Evolutionary conservation across 2,329 filamentous ascomycete species (phyloP).

Genomic region (Nothomitra cinnamomea): DNA sequence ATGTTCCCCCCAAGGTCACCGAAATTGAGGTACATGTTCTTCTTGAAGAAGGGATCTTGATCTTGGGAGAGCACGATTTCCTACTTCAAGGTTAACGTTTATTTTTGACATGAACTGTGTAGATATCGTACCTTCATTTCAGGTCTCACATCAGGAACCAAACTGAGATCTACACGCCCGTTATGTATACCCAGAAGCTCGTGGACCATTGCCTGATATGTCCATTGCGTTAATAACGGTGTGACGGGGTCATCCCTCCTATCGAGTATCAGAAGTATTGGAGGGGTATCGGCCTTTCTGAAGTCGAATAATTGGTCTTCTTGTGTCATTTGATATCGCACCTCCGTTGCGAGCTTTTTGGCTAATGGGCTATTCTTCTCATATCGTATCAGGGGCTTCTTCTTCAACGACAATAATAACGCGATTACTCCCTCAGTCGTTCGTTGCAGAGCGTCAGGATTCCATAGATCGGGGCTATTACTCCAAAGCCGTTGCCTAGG

Average conservation of each 20-base stretch:
- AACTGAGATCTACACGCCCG: conserved; percentile 76
- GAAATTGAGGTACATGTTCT: conserved; percentile 98
- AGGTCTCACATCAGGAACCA: conserved; percentile 66
- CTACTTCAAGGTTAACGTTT: conserved; percentile 12
- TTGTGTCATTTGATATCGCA: conserved; percentile 83
- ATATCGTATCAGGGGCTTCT: conserved; percentile 88
- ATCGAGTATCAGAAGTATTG: conserved; percentile 79
- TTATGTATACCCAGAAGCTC: conserved; percentile 88
- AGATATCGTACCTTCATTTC: conserved; percentile 47
- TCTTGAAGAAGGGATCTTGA: conserved; percentile 96
- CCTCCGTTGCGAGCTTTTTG: conserved; percentile 84
- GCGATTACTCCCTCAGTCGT: conserved; percentile 78
- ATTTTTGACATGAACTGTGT: background rate
- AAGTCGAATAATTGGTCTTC: conserved; percentile 97
- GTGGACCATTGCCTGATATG: conserved; percentile 99
- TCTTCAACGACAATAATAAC: conserved; percentile 75
- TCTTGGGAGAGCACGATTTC: conserved; percentile 94
- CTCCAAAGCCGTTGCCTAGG: conserved; percentile 69
- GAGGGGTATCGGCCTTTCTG: conserved; percentile 81
- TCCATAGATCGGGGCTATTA: conserved; percentile 70
- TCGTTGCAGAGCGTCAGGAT: conserved; percentile 70
- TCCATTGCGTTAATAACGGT: conserved; percentile 91
- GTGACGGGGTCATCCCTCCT: conserved; percentile 89
- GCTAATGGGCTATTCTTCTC: conserved; percentile 78
- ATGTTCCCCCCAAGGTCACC: conserved; percentile 90